These are phyloP conservation scores for Fusarium ambrosium DNA, from an alignment of 2,329 filamentous ascomycete genomes.

Conservation along the genomic window DNA sequence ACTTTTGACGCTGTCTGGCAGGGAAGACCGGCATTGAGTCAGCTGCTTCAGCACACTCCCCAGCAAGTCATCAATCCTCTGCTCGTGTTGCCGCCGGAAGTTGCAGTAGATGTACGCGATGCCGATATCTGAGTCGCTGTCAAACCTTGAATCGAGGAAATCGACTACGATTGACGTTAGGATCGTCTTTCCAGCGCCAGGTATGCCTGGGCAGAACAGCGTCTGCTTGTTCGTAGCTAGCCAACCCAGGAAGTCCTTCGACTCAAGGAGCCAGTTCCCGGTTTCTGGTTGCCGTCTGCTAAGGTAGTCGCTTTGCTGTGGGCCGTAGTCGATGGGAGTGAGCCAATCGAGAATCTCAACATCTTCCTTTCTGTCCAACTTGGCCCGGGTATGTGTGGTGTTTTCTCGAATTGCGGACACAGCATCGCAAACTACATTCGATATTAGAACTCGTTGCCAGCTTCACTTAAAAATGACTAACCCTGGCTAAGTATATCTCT, in stretches of 20 bases:
- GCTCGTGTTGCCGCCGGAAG: neutral
- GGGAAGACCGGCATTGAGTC: neutral
- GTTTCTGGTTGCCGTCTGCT: neutral
- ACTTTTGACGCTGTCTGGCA: neutral
- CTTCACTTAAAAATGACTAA: neutral
- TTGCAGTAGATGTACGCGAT: slow-evolving; percentile 2
- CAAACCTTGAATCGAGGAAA: neutral
- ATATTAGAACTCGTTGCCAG: neutral
- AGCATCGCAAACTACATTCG: neutral
- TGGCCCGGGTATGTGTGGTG: neutral
- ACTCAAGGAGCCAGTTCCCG: neutral
- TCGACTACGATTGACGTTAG: neutral
- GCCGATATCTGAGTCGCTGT: neutral
- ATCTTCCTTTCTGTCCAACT: neutral
- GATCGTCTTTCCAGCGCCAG: neutral
- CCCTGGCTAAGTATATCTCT: neutral
- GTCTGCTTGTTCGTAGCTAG: neutral
- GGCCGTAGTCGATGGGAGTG: neutral
- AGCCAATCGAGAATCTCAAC: slow-evolving; percentile 2
- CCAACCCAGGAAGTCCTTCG: neutral
- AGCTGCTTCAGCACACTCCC: neutral
- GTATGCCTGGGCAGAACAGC: slow-evolving; percentile 1
- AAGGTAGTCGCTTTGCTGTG: neutral
- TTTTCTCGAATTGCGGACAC: neutral
- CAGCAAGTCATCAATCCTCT: neutral